Evolutionary conservation across 345 rosid species (phyloP), one percentile per base, ranked within the genome.

Genomic region (Atalantia buxifolia): DNA sequence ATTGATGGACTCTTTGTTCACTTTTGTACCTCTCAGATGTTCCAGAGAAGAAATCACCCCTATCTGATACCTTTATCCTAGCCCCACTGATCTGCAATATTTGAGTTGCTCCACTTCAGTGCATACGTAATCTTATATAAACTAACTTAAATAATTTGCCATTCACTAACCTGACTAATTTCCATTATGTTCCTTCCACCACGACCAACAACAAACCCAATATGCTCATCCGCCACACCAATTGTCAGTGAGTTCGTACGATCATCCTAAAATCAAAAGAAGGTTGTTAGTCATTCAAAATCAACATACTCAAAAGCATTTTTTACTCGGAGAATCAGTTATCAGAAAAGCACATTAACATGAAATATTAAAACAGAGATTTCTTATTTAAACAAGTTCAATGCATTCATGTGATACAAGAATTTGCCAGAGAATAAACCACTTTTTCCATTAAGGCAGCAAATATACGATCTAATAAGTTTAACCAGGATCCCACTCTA

Each of bases 131-230:
- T 18, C 50, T 45, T 40, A 4, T 25, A 67, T 13, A 42, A 40
- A 57, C 76, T 30, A 69, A 71, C 69, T 13, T 24, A 35, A 57
- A 70, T 68, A 40, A 27, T 72, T 33, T 24, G 60, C 22, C 57
- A 60, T 67, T 19, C 69, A 74, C 65, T 19, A 57, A 95, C 98
- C 99, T 97, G 98, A 80, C 91, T 94, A 78, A 97, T 97, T 74
- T 94, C 98, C 93, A 91, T 86, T 72, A 97, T 90, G 82, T 91
- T 97, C 87, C 98, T 89, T 84, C 99, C 99, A 80, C 97, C 98
- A 38, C 98, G 98, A 61, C 99, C 99, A 83, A 97, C 94, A 82
- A 97, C 92, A 83, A 94, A 76, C n/a, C 98, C 99, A 31, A 94
- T 89, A 86, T 92, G 98, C 79, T 87, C 99, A 84, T 97, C 98